Evolutionary conservation across 371 early-diverging fungal species (phyloP).

Genomic region (Synchytrium microbalum): DNA sequence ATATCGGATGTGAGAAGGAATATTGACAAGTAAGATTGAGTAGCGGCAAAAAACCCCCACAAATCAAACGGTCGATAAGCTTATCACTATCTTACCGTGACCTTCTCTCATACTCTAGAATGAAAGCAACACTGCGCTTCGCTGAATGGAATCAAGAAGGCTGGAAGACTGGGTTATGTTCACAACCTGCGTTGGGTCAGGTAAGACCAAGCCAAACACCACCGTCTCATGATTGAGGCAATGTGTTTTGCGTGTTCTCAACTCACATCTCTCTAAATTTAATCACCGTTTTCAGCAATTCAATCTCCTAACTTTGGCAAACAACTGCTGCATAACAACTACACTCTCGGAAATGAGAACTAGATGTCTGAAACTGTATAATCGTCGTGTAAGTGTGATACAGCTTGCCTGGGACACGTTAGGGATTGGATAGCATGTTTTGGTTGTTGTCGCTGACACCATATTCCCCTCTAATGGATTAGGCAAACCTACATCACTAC

Average conservation of each 20-base stretch:
- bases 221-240: background rate
- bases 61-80: too few relatives aligned
- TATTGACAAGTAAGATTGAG: conserved; percentile 30
- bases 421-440: background rate
- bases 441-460: background rate
- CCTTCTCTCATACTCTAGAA: conserved; percentile 14
- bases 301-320: conserved; percentile 35
- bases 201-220: too few relatives aligned
- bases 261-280: background rate
- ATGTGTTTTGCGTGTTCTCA: background rate
- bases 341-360: conserved; percentile 18
- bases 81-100: too few relatives aligned
- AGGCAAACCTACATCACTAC: conserved; percentile 51
- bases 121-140: conserved; percentile 31
- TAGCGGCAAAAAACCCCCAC: too few relatives aligned
- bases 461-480: background rate
- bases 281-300: too few relatives aligned
- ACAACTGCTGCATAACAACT: conserved; percentile 33
- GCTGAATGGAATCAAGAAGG: conserved; percentile 41
- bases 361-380: conserved; percentile 36
- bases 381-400: conserved; percentile 27
- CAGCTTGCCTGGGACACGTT: background rate
- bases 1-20: conserved; percentile 45
- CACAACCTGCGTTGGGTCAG: conserved; percentile 34
- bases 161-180: conserved; percentile 51